Evolutionary conservation across 345 rosid genomes (phyloP), one percentile per base, ranked within the genome.

Genomic region (Moricandia arvensis): DNA sequence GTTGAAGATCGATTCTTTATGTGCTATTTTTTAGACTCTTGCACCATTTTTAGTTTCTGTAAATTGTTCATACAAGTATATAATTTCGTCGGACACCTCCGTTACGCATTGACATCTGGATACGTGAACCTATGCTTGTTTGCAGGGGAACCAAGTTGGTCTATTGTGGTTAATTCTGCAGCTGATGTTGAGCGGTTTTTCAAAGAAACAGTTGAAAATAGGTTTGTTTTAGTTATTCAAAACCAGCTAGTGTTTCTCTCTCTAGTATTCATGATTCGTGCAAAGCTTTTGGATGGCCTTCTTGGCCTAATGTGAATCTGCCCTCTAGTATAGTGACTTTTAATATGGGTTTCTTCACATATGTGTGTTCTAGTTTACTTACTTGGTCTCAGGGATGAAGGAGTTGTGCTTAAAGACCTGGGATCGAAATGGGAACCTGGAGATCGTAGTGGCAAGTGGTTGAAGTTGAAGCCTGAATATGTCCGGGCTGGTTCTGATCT

Each of bases 381-480:
- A 13, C 38, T 73, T 71, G 34, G 68, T 10, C 63, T 43, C 78
- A 94, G 97, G 76, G 96, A 91, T 82, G 98, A 94, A 87, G 98
- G 98, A 70, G 76, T 94, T 73, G 84, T 91, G 43, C 59, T 94
- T 43, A 94, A 94, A 78, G 98, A 91, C 84, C 88, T 91, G 78
- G 88, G 84, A 68, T 94, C 97, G 8, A 94, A 89, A 79, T 94
- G 97, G 98, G 98, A 94, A 76, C 98, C 98, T 41, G 79, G 96
- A 79, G 98, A 94, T 76, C 90, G 97, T 63, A 94, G 96, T 85
- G 98, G 92, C 71, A 94, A 94, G 85, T 94, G 98, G 98, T 69
- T 89, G 86, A 94, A 91, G 83, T 82, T 94, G 83, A 94, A 91
- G 86, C 98, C 98, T 53, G 97, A 94, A 33, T 94, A 94, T 58